These are phyloP conservation scores for Fusarium succisae DNA, from an alignment of 2,329 filamentous ascomycete species.

Conservation along the genomic window DNA sequence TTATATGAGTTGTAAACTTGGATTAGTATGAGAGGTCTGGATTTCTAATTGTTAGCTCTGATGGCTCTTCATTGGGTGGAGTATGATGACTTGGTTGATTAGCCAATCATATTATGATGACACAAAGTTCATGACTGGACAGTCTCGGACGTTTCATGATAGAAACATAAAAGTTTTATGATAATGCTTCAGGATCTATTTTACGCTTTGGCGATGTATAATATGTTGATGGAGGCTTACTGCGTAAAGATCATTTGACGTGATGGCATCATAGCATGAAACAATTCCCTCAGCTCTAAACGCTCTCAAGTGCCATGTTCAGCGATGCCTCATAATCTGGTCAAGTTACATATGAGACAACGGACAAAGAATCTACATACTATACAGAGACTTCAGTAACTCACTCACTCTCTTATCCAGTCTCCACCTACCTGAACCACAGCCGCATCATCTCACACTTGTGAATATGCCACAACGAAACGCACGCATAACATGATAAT, in stretches of 20 bases:
- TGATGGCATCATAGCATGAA: not conserved
- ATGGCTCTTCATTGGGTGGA: conserved; percentile 18
- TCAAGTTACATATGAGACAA: not conserved
- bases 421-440: not conserved
- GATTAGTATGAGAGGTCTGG: conserved; percentile 11
- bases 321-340: not conserved
- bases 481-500: conserved; percentile 1
- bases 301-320: not conserved
- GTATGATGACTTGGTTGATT: conserved; percentile 3
- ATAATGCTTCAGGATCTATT: not conserved
- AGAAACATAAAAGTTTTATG: not conserved
- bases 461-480: not conserved
- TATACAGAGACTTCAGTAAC: not conserved
- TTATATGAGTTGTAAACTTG: not conserved
- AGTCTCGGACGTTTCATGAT: conserved; percentile 8
- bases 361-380: not conserved
- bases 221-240: not conserved
- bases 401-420: not conserved
- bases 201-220: not conserved
- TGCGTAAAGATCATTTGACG: not conserved
- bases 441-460: not conserved
- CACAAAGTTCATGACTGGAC: not conserved
- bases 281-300: not conserved
- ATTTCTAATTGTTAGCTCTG: conserved; percentile 34
- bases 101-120: conserved; percentile 17